phyloP scores from a whole-genome alignment of 1,139 yeast genomes.

The Suhomyces bribrorum region DNA sequence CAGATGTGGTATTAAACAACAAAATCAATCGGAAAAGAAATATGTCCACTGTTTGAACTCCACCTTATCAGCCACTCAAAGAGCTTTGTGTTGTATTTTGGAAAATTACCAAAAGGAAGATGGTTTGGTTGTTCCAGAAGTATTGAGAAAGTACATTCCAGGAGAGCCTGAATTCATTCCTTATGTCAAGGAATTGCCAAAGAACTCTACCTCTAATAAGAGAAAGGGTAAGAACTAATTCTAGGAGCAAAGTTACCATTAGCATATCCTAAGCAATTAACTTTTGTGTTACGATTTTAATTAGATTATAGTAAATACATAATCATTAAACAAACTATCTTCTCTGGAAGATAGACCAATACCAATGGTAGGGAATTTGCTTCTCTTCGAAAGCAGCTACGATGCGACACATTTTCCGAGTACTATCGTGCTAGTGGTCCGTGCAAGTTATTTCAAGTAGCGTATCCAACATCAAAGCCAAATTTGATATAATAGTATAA shows the following conservation, averaged over 20 bases:
- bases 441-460: too few relatives aligned
- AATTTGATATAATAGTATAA: too few relatives aligned
- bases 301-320: neutral
- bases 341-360: too few relatives aligned
- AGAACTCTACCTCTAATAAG: conserved; percentile 86
- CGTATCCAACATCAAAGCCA: too few relatives aligned
- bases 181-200: conserved; percentile 85
- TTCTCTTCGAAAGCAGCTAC: too few relatives aligned
- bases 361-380: too few relatives aligned
- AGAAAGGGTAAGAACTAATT: conserved; percentile 39
- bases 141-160: conserved; percentile 91
- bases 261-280: neutral
- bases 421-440: too few relatives aligned
- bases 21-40: conserved; percentile 93
- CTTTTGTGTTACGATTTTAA: neutral
- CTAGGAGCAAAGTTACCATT: neutral
- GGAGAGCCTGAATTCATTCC: conserved; percentile 98
- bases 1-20: conserved; percentile 97
- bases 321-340: neutral
- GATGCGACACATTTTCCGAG: too few relatives aligned
- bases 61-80: conserved; percentile 95
- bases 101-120: conserved; percentile 98
- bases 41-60: conserved; percentile 98
- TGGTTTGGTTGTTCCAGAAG: conserved; percentile 92
- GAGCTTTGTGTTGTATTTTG: conserved; percentile 94